Base-by-base conservation (phyloP, 805 yeast genomes). In the Hanseniaspora lindneri region DNA sequence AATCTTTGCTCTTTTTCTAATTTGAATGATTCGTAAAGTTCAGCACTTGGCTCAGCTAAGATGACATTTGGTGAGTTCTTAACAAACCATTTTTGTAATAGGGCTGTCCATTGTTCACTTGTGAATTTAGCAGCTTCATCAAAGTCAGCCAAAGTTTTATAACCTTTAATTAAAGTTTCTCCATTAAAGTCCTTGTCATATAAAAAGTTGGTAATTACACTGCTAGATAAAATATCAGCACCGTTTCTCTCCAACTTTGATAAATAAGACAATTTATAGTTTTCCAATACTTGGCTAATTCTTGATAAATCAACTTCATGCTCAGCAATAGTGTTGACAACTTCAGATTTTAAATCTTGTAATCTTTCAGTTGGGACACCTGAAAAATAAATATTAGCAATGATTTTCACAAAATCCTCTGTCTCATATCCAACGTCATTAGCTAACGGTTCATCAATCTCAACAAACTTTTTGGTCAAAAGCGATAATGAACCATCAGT, bases 401-500 rank as follows among this genome's bases (percentile, higher is more conserved):
- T 76, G 0, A 82, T 73, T 52, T 74, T 70, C 46, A 75, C 62
- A 59, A 73, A 88, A 58, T 84, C 89, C 54, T 85, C 94, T 1
- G 89, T 80, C 58, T 77, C 76, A 54, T 71, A 79, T 25, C 73
- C 78, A 4, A 82, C 69, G 27, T 77, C 78, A 13, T 85, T 79
- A 1, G 96, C 89, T 44, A 77, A 64, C 1, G 97, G 96, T 41
- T 83, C 77, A 24, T 78, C 84, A 41, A 83, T 74, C 58, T 89
- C 96, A 20, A 88, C 84, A 52, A 92, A 69, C 51, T 73, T 63
- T 56, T 76, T 77, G 54, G 77, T 76, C 52, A 92, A 73, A 23
- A 86, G 69, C 1, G 96, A 83, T 39, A 85, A 76, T 0, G 95
- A 77, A 2, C 82, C 75, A 42, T 79, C 82, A 4, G 94, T 77